Conservation (phyloP, 805 yeast genomes). For the Kodamaea lidongshanica region DNA sequence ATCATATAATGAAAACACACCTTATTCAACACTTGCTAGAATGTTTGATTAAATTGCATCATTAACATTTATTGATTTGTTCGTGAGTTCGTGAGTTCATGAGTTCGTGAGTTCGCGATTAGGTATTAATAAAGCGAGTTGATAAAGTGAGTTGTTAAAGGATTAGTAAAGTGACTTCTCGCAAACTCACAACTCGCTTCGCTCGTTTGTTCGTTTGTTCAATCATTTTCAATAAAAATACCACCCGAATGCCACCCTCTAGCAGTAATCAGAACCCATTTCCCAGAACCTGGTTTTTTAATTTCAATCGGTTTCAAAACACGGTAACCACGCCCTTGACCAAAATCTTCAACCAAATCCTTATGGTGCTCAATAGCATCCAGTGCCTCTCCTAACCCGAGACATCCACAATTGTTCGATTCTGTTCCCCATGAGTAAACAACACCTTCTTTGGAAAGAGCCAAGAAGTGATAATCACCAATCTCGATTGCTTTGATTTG, state of each 20-base stretch:
- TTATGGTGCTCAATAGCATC: constrained; percentile 5
- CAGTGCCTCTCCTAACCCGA: constrained; percentile 49
- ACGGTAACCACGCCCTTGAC: constrained; percentile 26
- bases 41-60: too few species aligned
- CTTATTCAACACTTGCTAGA: too few species aligned
- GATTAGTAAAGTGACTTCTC: too few species aligned
- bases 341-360: constrained; percentile 17
- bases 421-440: constrained; percentile 66
- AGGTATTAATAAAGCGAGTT: too few species aligned
- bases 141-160: too few species aligned
- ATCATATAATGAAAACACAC: too few species aligned
- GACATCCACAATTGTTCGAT: constrained; percentile 55
- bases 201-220: too few species aligned
- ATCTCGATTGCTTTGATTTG: constrained; percentile 51
- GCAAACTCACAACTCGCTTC: too few species aligned
- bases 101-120: too few species aligned
- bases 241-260: constrained; percentile 82
- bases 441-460: constrained; percentile 53
- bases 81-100: too few species aligned
- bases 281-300: constrained; percentile 39
- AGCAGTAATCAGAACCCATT: constrained; percentile 58
- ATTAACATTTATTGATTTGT: too few species aligned
- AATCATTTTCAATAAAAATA: constrained; percentile 17
- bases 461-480: constrained; percentile 70
- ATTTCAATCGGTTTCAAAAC: constrained; percentile 19